Conservation (phyloP, 768 basidiomycete genomes). For the Psilocybe tampanensis region DNA sequence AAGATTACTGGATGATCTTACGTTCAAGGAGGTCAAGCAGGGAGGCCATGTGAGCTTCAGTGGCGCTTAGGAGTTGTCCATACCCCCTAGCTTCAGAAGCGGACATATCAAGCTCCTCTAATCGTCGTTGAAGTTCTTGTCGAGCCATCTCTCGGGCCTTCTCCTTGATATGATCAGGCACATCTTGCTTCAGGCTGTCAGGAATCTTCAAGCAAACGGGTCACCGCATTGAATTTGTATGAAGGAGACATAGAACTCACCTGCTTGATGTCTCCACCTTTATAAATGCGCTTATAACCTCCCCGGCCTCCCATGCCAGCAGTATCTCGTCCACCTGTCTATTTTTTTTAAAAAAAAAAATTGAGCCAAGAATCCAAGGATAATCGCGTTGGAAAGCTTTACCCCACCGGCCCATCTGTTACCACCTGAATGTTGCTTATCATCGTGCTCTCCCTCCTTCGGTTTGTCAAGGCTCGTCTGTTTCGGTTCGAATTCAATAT, state of each 20-base stretch:
- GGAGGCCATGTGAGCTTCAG: constrained; percentile 61
- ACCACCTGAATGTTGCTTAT: constrained; percentile 63
- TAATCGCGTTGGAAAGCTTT: constrained; percentile 16
- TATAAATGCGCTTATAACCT: constrained; percentile 66
- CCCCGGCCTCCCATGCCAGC: constrained; percentile 70
- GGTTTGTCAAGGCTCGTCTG: constrained; percentile 52
- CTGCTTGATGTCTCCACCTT: constrained; percentile 67
- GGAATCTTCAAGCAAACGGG: constrained; percentile 16
- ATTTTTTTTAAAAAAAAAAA: not conserved
- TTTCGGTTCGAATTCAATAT: constrained; percentile 59
- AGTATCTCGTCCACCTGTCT: constrained; percentile 70
- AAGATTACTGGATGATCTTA: constrained; percentile 31
- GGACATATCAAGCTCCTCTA: constrained; percentile 68
- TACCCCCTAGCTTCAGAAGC: constrained; percentile 58
- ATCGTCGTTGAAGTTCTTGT: constrained; percentile 57
- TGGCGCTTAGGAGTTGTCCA: constrained; percentile 49
- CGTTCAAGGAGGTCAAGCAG: constrained; percentile 65
- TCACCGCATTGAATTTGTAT: not conserved
- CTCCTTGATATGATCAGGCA: constrained; percentile 63
- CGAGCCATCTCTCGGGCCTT: constrained; percentile 68
- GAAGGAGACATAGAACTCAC: constrained; percentile 23
- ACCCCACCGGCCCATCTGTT: constrained; percentile 72
- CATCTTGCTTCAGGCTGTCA: constrained; percentile 54
- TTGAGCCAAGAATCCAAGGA: not conserved
- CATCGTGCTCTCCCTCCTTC: constrained; percentile 65